Percentiles rank a stretch among this genome's conserved stretches.
Evolutionary conservation across 176 grass and related monocot species (phyloP).

Genomic region (Microstegium vimineum): DNA sequence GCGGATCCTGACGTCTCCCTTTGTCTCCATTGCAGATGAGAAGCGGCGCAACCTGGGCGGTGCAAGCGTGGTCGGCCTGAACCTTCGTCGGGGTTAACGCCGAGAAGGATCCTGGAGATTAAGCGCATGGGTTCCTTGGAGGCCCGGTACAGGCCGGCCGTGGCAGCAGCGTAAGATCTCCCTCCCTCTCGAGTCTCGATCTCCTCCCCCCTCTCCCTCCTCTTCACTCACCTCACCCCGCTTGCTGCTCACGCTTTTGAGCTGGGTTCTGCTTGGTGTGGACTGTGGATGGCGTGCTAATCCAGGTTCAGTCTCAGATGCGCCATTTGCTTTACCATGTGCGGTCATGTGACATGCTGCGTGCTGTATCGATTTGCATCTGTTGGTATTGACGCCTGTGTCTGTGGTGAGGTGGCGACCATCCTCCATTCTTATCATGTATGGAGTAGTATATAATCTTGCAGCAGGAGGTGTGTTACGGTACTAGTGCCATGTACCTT

Average conservation of each 20-base stretch:
- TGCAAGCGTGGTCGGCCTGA: conserved; percentile 27
- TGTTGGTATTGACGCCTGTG: neutral
- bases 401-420: neutral
- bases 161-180: conserved; percentile 52
- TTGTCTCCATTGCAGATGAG: conserved; percentile 42
- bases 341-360: conserved; percentile 41
- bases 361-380: conserved; percentile 22
- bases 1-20: neutral
- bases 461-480: neutral
- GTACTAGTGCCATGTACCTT: conserved; percentile 1
- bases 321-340: conserved; percentile 27
- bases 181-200: neutral
- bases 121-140: conserved; percentile 49
- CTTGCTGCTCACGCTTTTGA: neutral
- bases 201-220: neutral
- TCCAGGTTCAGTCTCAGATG: conserved; percentile 10
- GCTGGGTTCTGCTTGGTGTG: conserved; percentile 21
- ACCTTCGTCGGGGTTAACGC: neutral
- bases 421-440: neutral
- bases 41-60: conserved; percentile 33
- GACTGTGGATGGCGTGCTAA: conserved; percentile 29
- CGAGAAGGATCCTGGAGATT: neutral
- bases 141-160: conserved; percentile 58
- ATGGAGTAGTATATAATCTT: no score
- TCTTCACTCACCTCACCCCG: neutral